These are phyloP conservation scores for Mucuna pruriens DNA, from an alignment of 306 rosid species.

Conservation along the genomic window DNA sequence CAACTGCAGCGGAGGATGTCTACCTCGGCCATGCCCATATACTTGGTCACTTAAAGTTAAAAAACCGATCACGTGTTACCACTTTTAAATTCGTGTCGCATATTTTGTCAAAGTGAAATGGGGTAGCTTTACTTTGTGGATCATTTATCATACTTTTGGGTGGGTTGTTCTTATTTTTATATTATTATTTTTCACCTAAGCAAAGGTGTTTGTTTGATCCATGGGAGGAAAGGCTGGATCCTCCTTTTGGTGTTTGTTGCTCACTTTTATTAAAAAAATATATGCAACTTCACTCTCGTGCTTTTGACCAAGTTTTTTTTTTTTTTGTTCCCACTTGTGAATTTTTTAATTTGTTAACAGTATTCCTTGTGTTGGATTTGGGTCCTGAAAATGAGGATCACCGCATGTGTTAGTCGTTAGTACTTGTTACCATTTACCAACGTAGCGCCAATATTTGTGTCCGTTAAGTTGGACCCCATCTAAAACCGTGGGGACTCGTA, in stretches of 20 bases:
- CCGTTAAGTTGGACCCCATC: constrained; percentile 47
- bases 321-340: not conserved
- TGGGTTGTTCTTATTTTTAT: not conserved
- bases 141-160: not conserved
- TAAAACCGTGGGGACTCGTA: not conserved
- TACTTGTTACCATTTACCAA: not conserved
- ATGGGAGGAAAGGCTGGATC: constrained; percentile 41
- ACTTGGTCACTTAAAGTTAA: constrained; percentile 67
- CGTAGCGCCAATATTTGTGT: constrained; percentile 23
- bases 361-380: not conserved
- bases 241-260: constrained; percentile 49
- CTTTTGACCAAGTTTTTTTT: constrained; percentile 42
- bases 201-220: constrained; percentile 38
- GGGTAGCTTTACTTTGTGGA: not conserved
- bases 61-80: not conserved
- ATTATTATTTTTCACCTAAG: constrained; percentile 13
- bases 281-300: not conserved
- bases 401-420: not conserved
- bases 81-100: not conserved
- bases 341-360: not conserved
- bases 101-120: not conserved
- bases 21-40: constrained; percentile 80
- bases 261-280: not conserved
- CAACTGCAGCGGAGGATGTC: constrained; percentile 60
- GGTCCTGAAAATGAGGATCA: constrained; percentile 30